These are phyloP conservation scores for Mariannaea sp. DNA, from an alignment of 2,329 filamentous ascomycete species.

Conservation along the genomic window DNA sequence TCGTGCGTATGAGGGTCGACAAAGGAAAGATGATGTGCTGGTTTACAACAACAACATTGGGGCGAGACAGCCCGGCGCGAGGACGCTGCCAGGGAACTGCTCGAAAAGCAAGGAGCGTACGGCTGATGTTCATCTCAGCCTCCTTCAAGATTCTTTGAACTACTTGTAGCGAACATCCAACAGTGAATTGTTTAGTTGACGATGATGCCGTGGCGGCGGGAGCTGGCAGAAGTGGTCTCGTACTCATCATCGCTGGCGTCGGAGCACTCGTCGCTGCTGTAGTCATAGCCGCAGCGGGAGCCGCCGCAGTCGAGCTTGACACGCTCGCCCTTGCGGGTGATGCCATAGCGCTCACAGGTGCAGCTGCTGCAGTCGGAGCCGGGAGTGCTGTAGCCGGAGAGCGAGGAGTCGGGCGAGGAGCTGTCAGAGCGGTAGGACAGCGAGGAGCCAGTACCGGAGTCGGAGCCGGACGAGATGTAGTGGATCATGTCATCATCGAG, in stretches of 20 bases:
- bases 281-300: constrained; percentile 80
- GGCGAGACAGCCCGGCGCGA: constrained; percentile 39
- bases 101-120: constrained; percentile 44
- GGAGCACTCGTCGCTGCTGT: constrained; percentile 69
- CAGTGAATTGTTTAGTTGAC: constrained; percentile 47
- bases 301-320: constrained; percentile 97
- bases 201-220: constrained; percentile 68
- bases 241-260: constrained; percentile 64
- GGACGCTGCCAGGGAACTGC: constrained; percentile 33
- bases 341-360: constrained; percentile 95
- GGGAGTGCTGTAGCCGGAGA: constrained; percentile 79
- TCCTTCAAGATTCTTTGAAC: constrained; percentile 30
- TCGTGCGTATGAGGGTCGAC: constrained; percentile 37
- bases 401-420: constrained; percentile 73
- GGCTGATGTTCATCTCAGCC: constrained; percentile 40
- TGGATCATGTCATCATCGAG: constrained; percentile 62
- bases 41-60: constrained; percentile 38
- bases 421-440: constrained; percentile 75
- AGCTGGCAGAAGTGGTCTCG: constrained; percentile 50
- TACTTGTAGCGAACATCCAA: constrained; percentile 34
- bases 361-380: constrained; percentile 78
- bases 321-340: constrained; percentile 89
- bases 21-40: constrained; percentile 34
- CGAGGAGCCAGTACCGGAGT: constrained; percentile 73
- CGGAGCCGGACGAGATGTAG: constrained; percentile 62